phyloP scores from a whole-genome alignment of 2,329 filamentous ascomycete species.

The Xenosphaeropsis pyriputrescens region DNA sequence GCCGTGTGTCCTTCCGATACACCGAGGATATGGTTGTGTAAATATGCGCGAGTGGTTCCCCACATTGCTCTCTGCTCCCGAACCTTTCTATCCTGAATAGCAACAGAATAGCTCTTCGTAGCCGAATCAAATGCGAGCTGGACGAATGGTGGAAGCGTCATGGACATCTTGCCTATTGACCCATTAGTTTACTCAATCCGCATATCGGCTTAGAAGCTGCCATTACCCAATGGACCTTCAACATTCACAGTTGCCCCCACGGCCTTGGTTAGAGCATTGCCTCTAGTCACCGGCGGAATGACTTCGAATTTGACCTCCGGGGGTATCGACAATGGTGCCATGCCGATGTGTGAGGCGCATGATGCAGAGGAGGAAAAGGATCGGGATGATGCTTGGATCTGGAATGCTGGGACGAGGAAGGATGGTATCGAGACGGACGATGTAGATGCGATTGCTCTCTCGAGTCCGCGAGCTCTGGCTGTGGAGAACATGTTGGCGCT shows the following conservation, averaged over 20 bases:
- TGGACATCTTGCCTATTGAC: slow-evolving; percentile 51
- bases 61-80: slow-evolving; percentile 88
- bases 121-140: slow-evolving; percentile 52
- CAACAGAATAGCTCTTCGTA: slow-evolving; percentile 48
- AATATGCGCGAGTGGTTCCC: slow-evolving; percentile 83
- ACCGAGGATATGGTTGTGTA: slow-evolving; percentile 82
- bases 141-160: slow-evolving; percentile 70
- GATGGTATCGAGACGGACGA: slow-evolving; percentile 43
- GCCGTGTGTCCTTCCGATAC: slow-evolving; percentile 95
- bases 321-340: slow-evolving; percentile 65
- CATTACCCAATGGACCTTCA: slow-evolving; percentile 64
- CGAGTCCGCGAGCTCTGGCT: slow-evolving; percentile 43
- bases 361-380: slow-evolving; percentile 59
- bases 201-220: not conserved
- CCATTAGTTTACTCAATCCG: slow-evolving; percentile 7
- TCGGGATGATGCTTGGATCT: slow-evolving; percentile 25
- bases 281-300: slow-evolving; percentile 33
- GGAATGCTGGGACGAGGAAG: slow-evolving; percentile 63
- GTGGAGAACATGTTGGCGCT: slow-evolving; percentile 46
- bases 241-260: slow-evolving; percentile 56
- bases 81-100: slow-evolving; percentile 50
- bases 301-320: slow-evolving; percentile 68
- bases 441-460: slow-evolving; percentile 34
- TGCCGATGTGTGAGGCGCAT: slow-evolving; percentile 70
- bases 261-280: slow-evolving; percentile 29